Evolutionary conservation across 495 filamentous ascomycete species (phyloP).

Genomic region (Daldinia concentrica): DNA sequence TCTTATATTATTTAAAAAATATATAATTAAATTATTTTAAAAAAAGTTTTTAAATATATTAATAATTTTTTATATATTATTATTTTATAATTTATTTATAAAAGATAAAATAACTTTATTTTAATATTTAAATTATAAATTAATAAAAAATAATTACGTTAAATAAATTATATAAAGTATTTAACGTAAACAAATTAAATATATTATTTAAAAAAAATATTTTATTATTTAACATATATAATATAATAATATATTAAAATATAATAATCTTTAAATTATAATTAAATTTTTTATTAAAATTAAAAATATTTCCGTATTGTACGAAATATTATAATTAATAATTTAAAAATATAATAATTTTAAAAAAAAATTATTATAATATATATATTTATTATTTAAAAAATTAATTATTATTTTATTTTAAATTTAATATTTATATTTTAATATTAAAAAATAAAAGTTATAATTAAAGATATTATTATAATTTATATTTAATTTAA

Average conservation of each 20-base stretch:
- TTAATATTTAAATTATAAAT: too few species aligned
- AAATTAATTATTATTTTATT: background rate
- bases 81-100: background rate
- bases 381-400: constrained; percentile 4
- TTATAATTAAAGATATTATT: too few species aligned
- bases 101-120: too few species aligned
- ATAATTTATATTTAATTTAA: constrained; percentile 12
- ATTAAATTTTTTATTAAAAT: background rate
- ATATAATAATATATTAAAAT: background rate
- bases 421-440: constrained; percentile 13
- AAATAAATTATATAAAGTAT: too few species aligned
- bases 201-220: background rate
- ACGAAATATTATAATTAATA: background rate
- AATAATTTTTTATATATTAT: background rate
- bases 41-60: background rate
- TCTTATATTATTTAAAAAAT: background rate
- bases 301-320: background rate
- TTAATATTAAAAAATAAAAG: too few species aligned
- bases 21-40: background rate
- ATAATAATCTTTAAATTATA: background rate
- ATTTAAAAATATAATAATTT: background rate
- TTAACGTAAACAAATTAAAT: background rate
- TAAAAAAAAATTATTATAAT: constrained; percentile 8
- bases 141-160: too few species aligned
- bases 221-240: background rate